Base-by-base conservation (phyloP, 805 yeast genomes). In the Priceomyces haplophilus region DNA sequence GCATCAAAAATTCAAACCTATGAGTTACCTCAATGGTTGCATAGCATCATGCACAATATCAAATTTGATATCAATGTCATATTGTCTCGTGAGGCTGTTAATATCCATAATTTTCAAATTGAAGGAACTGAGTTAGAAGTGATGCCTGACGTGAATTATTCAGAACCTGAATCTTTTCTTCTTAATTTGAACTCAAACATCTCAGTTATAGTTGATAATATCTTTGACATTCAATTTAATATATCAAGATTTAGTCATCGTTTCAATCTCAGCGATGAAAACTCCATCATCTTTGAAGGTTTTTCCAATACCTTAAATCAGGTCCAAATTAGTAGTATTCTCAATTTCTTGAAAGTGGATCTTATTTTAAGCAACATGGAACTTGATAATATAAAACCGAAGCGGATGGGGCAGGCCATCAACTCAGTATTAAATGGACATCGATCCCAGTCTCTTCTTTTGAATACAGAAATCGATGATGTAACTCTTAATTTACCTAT, bases 1-100 rank as follows among this genome's bases (percentile, higher is more conserved):
- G 61, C 59, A 1, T 42, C 55, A 10, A 30, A 48, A n/a, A 7
- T 21, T 2, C 49, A 50, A 25, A 16, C 17, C 3, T 23, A 29
- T 30, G n/a, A 30, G 1, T 40, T 63, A 18, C 67, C 66, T 1
- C 33, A 41, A 10, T 64, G 69, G 69, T 42, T 62, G 27, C 45
- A 43, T 35, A 46, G 54, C 23, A 31, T 56, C 1, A 41, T 64
- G 8, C 46, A 41, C 17, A 37, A 41, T 12, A 40, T 48, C 7
- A 36, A 43, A 4, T 45, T 47, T 29, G 45, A 47, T 27, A 15
- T 56, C n/a, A 38, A 40, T 15, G 32, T 57, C 2, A 37, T 29
- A 2, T 39, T 58, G 23, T 58, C 62, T 1, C 27, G 19, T 24
- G 19, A 40, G 13, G 38, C 37, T 10, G 21, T 20, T n/a, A n/a